Conservation (phyloP, 768 basidiomycete genomes). For the Tricholoma bakamatsutake region DNA sequence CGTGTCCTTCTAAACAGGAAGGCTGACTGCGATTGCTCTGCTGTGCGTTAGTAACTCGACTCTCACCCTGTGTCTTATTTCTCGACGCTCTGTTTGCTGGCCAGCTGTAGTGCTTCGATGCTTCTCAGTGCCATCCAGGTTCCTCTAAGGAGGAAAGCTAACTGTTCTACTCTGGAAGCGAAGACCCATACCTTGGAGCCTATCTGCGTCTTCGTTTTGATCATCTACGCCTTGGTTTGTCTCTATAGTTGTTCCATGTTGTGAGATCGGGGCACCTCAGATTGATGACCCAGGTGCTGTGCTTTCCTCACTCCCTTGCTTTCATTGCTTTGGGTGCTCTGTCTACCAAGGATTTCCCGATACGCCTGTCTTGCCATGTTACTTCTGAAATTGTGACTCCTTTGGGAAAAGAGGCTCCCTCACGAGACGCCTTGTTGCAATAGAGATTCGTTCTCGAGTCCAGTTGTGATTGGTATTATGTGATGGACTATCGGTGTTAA, state of each 20-base stretch:
- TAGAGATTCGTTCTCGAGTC: conserved; percentile 57
- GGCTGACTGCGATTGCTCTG: conserved; percentile 27
- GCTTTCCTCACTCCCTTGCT: conserved; percentile 1
- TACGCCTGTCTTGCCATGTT: conserved; percentile 21
- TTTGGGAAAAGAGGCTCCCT: conserved; percentile 26
- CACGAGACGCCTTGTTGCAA: conserved; percentile 25
- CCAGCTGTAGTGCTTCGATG: conserved; percentile 11
- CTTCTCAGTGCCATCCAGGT: conserved; percentile 23
- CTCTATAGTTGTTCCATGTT: conserved; percentile 1
- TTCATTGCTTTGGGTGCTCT: not conserved
- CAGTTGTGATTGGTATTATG: conserved; percentile 15
- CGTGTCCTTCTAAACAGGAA: conserved; percentile 35
- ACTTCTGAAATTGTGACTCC: conserved; percentile 35
- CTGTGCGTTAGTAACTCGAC: conserved; percentile 33
- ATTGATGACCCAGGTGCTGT: conserved; percentile 7
- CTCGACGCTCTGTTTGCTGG: conserved; percentile 20
- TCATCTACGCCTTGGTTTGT: conserved; percentile 14
- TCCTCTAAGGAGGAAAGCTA: conserved; percentile 6
- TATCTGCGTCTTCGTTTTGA: conserved; percentile 1
- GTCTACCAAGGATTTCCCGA: conserved; percentile 3
- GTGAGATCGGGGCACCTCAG: not conserved
- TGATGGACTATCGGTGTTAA: conserved; percentile 9
- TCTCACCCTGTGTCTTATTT: conserved; percentile 22
- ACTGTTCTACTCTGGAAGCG: conserved; percentile 11
- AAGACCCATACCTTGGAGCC: conserved; percentile 16